Evolutionary conservation across 495 filamentous ascomycete genomes (phyloP).

Genomic region (Penicillium desertorum): DNA sequence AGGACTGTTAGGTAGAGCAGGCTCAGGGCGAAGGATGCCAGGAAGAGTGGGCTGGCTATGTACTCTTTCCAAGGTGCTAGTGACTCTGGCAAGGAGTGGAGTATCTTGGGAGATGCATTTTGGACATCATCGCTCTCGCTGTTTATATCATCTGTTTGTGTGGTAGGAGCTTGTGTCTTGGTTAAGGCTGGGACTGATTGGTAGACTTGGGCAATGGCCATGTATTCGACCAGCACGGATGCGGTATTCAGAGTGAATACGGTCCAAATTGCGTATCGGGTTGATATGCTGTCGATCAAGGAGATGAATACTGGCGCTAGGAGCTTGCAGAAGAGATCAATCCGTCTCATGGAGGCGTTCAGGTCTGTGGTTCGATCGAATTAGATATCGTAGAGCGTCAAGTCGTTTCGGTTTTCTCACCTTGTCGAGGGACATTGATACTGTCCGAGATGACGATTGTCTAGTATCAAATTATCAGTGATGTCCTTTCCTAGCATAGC

Average conservation of each 20-base stretch:
- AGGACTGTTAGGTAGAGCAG: constrained; percentile 62
- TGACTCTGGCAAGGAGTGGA: not conserved
- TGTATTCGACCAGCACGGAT: constrained; percentile 55
- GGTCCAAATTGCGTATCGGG: constrained; percentile 46
- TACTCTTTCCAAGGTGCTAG: constrained; percentile 14
- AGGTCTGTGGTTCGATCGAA: constrained; percentile 28
- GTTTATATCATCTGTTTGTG: not conserved
- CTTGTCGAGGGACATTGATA: not conserved
- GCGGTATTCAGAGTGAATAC: constrained; percentile 33
- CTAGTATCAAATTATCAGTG: not conserved
- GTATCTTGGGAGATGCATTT: not conserved
- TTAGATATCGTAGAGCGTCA: not conserved
- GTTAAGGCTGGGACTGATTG: constrained; percentile 38
- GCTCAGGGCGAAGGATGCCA: constrained; percentile 54
- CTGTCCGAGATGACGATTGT: not conserved
- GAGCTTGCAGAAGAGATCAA: constrained; percentile 73
- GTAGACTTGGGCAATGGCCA: constrained; percentile 56
- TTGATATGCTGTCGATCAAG: constrained; percentile 47
- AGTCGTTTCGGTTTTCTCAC: not conserved
- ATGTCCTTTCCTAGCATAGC: not conserved
- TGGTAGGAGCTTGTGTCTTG: not conserved
- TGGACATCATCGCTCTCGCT: not conserved
- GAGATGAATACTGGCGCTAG: constrained; percentile 60
- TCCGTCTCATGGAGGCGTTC: constrained; percentile 67
- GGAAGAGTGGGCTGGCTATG: constrained; percentile 42